A percentile compares a stretch with the other conserved stretches of the same genome.
Conservation (phyloP, 2,329 filamentous ascomycete species). For the Dothiorella sarmentorum region DNA sequence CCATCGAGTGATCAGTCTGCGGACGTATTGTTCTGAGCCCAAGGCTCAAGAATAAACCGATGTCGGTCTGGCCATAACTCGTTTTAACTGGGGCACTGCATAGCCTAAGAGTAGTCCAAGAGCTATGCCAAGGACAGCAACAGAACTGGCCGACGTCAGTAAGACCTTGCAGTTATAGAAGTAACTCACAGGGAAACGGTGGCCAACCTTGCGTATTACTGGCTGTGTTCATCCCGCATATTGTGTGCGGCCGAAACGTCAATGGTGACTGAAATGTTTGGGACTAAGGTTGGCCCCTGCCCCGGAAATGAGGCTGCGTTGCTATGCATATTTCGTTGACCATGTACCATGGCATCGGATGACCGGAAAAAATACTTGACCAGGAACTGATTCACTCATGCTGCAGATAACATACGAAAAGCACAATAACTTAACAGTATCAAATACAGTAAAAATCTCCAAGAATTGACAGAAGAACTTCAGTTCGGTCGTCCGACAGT, state of each 20-base stretch:
- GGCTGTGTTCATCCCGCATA: background rate
- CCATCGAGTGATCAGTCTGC: background rate
- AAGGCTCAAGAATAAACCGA: background rate
- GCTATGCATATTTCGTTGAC: background rate
- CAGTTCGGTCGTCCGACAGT: too few relatives aligned
- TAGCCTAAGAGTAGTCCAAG: background rate
- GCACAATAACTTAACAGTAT: background rate
- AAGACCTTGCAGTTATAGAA: background rate
- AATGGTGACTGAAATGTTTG: background rate
- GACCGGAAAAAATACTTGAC: background rate
- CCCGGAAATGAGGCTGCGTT: background rate
- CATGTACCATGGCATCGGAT: background rate
- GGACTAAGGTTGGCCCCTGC: background rate
- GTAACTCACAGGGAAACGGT: background rate
- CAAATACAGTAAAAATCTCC: too few relatives aligned
- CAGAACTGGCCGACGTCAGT: background rate
- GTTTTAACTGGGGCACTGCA: background rate
- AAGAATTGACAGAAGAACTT: too few relatives aligned
- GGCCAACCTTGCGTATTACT: background rate
- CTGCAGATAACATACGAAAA: background rate
- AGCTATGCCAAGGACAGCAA: background rate
- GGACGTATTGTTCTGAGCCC: background rate
- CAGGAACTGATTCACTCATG: background rate
- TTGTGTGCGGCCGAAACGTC: background rate
- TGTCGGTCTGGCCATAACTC: background rate